phyloP scores from a whole-genome alignment of 2,329 filamentous ascomycete genomes.

The Aureobasidium uvarum region DNA sequence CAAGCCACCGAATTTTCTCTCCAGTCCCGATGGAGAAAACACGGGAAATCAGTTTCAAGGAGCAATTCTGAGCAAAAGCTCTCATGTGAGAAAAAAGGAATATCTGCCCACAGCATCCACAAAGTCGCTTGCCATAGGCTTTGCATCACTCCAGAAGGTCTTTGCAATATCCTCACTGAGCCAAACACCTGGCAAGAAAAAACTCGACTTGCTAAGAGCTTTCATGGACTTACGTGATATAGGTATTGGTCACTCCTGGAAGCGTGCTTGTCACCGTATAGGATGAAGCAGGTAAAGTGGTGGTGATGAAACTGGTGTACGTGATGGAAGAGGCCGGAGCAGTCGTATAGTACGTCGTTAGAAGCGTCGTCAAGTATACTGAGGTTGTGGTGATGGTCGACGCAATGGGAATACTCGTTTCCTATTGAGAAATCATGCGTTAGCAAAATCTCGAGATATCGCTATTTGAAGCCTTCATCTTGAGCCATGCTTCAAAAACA shows the following conservation, averaged over 20 bases:
- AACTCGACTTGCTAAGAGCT: neutral
- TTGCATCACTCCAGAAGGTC: no score
- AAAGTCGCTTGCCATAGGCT: no score
- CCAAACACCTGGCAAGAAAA: no score
- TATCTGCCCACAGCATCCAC: no score
- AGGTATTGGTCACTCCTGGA: neutral
- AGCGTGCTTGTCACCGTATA: conserved; percentile 5
- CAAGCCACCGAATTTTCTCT: neutral
- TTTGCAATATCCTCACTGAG: neutral
- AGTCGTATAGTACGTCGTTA: neutral
- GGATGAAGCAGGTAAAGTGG: neutral
- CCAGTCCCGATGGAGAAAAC: no score
- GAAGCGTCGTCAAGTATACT: neutral
- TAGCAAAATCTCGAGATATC: neutral
- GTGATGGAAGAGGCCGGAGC: conserved; percentile 2
- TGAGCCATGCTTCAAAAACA: neutral
- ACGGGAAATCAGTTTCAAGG: no score
- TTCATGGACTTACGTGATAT: neutral
- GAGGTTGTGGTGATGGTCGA: neutral
- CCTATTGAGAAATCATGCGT: neutral
- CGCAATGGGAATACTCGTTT: neutral
- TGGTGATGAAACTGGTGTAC: neutral
- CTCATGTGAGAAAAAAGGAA: no score
- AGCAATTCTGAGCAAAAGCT: no score
- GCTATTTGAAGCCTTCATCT: no score